phyloP scores from a whole-genome alignment of 108 stramenopile species.

The Chaetoceros muelleri region DNA sequence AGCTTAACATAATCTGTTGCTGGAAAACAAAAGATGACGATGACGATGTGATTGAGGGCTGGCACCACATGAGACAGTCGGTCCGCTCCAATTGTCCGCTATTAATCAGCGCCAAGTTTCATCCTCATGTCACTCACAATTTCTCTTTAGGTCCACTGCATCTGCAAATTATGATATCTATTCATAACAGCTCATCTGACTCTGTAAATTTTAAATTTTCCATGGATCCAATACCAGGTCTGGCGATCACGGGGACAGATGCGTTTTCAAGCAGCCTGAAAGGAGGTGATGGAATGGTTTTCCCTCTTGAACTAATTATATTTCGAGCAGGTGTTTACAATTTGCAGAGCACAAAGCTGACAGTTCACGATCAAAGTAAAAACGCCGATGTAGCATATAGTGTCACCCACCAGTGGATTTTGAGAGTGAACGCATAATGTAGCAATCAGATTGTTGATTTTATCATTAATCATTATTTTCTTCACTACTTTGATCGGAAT shows the following conservation, averaged over 20 bases:
- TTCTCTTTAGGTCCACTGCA: slow-evolving; percentile 44
- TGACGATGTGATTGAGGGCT: background rate
- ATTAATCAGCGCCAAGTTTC: slow-evolving; percentile 39
- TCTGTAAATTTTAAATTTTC: slow-evolving; percentile 49
- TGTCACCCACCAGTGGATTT: slow-evolving; percentile 1
- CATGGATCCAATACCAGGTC: slow-evolving; percentile 23
- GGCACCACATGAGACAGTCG: slow-evolving; percentile 1
- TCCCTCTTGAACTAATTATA: slow-evolving; percentile 54
- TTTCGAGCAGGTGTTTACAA: slow-evolving; percentile 50
- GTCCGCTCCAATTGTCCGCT: slow-evolving; percentile 51
- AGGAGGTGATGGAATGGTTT: slow-evolving; percentile 38
- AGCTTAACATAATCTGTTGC: slow-evolving; percentile 51
- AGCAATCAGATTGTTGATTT: no score
- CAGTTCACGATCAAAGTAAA: slow-evolving; percentile 10
- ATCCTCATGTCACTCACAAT: slow-evolving; percentile 34
- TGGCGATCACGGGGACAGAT: slow-evolving; percentile 53
- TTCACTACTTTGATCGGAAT: no score
- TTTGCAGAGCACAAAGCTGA: slow-evolving; percentile 43
- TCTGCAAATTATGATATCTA: slow-evolving; percentile 36
- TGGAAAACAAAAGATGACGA: slow-evolving; percentile 28
- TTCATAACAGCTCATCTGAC: slow-evolving; percentile 50
- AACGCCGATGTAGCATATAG: background rate
- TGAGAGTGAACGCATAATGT: background rate
- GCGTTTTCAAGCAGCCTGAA: slow-evolving; percentile 23
- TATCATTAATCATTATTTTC: no score